These are phyloP conservation scores for Yarrowia sp. DNA, from an alignment of 805 yeast genomes.

Conservation along the genomic window DNA sequence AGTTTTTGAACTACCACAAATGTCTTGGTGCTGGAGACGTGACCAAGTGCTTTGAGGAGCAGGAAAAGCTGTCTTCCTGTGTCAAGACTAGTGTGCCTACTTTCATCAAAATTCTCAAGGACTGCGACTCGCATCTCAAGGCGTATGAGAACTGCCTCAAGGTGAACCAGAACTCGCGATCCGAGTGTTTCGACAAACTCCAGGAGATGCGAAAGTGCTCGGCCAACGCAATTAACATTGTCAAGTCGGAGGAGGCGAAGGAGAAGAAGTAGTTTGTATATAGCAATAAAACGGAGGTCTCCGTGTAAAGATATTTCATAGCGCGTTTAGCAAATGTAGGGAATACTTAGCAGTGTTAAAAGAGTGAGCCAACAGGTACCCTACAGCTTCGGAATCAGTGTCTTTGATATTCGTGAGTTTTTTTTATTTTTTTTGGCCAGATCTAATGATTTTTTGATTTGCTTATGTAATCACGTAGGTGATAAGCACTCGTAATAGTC, in stretches of 20 bases:
- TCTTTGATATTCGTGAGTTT: too few species aligned
- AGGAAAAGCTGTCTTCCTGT: constrained; percentile 64
- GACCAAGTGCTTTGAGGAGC: constrained; percentile 60
- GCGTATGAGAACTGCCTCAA: constrained; percentile 72
- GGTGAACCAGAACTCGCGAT: constrained; percentile 55
- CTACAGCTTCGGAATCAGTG: too few species aligned
- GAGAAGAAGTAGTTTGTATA: background rate
- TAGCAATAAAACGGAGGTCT: too few species aligned
- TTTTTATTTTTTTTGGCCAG: too few species aligned
- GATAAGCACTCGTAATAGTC: too few species aligned
- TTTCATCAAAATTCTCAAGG: constrained; percentile 68
- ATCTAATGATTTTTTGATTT: too few species aligned
- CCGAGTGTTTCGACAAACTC: constrained; percentile 62
- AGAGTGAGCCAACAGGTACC: too few species aligned
- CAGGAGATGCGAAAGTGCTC: constrained; percentile 71
- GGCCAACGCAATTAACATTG: constrained; percentile 49
- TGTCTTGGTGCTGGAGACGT: constrained; percentile 69
- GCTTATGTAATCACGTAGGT: too few species aligned
- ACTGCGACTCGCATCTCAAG: constrained; percentile 64
- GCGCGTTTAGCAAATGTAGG: too few species aligned
- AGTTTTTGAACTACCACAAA: constrained; percentile 73
- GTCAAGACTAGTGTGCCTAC: constrained; percentile 71
- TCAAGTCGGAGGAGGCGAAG: constrained; percentile 35
- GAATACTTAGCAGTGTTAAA: too few species aligned
- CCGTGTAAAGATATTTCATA: too few species aligned